phyloP scores from a whole-genome alignment of 208 protist species.

The Crithidia sp. region DNA sequence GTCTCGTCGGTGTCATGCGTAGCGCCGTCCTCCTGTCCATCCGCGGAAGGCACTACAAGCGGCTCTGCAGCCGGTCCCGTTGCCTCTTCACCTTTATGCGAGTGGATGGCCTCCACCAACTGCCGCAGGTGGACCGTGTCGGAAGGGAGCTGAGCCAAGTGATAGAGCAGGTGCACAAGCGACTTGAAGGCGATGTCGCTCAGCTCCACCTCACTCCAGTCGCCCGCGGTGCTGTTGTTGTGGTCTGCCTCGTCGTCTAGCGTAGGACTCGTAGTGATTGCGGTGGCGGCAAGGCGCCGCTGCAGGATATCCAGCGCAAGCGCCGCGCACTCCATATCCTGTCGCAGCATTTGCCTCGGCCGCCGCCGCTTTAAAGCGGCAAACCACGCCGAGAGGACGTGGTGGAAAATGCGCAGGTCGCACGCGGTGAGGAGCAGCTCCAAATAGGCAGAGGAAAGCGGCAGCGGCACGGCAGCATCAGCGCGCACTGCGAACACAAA shows the following conservation, averaged over 20 bases:
- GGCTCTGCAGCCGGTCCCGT: too few species aligned
- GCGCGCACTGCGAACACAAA: constrained; percentile 67
- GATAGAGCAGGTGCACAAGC: constrained; percentile 12
- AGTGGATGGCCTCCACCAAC: background rate
- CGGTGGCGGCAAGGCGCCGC: constrained; percentile 12
- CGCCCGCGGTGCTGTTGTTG: background rate
- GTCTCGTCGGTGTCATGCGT: background rate
- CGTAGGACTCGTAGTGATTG: background rate
- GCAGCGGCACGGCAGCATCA: constrained; percentile 35
- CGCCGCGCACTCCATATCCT: constrained; percentile 29
- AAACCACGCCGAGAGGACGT: constrained; percentile 50
- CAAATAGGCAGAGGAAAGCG: constrained; percentile 41
- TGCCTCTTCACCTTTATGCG: background rate
- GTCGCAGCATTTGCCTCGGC: background rate
- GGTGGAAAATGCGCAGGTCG: constrained; percentile 48
- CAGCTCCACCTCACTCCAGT: background rate
- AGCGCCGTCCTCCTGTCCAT: background rate
- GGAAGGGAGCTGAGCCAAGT: constrained; percentile 9
- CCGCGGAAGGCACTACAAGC: background rate
- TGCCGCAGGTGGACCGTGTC: background rate
- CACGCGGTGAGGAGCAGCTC: constrained; percentile 42
- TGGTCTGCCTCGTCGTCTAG: background rate
- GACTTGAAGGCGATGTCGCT: constrained; percentile 13
- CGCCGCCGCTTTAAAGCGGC: constrained; percentile 26
- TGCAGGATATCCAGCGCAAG: constrained; percentile 25